These are phyloP conservation scores for Phytophthora fragariae DNA, from an alignment of 352 stramenopile genomes.

Conservation along the genomic window DNA sequence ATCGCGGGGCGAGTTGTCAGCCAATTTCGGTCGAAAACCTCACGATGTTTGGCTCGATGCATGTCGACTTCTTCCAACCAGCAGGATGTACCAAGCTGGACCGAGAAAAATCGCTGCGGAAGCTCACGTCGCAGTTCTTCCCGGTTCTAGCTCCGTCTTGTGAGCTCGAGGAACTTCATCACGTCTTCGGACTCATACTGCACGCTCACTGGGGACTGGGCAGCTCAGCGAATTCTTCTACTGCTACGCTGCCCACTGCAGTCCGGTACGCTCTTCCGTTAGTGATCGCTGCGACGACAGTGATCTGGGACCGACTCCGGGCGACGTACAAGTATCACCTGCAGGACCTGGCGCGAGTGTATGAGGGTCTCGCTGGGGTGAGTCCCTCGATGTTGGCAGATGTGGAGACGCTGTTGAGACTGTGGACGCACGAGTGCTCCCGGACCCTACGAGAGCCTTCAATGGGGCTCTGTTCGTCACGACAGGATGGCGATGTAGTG, in stretches of 20 bases:
- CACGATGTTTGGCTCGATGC: constrained; percentile 45
- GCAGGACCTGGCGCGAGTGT: constrained; percentile 58
- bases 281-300: constrained; percentile 47
- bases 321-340: constrained; percentile 44
- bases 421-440: constrained; percentile 63
- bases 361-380: constrained; percentile 56
- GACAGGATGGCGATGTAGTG: constrained; percentile 20
- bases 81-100: not conserved
- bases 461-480: constrained; percentile 10
- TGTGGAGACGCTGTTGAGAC: constrained; percentile 46
- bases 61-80: constrained; percentile 1
- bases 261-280: constrained; percentile 37
- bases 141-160: constrained; percentile 39
- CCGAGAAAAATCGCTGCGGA: constrained; percentile 21
- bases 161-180: constrained; percentile 37
- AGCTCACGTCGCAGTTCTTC: constrained; percentile 42
- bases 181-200: constrained; percentile 42
- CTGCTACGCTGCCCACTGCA: constrained; percentile 13
- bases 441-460: constrained; percentile 46
- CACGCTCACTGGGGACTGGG: constrained; percentile 17
- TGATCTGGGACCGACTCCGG: constrained; percentile 64
- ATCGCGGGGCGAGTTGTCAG: constrained; percentile 23
- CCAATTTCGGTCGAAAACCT: constrained; percentile 45
- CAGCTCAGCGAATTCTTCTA: not conserved
- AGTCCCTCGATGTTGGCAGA: constrained; percentile 46